Evolutionary conservation across 768 basidiomycete species (phyloP).

Genomic region (Clavaria fumosa): DNA sequence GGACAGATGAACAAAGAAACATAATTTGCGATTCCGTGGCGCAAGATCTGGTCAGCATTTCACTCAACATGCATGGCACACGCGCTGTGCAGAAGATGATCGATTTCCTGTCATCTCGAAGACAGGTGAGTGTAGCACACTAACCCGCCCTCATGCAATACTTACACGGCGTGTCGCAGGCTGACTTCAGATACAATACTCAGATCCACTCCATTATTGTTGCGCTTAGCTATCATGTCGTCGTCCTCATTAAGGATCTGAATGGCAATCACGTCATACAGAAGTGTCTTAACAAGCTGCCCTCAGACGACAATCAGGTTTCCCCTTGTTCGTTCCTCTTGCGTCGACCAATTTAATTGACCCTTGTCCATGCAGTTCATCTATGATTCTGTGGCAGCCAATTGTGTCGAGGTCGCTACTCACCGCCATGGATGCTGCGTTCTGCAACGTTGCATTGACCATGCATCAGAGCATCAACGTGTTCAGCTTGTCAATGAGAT

Average conservation of each 20-base stretch:
- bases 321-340: slow-evolving; percentile 3
- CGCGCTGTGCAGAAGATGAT: slow-evolving; percentile 99
- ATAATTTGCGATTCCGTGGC: slow-evolving; percentile 96
- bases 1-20: slow-evolving; percentile 94
- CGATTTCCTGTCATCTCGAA: slow-evolving; percentile 88
- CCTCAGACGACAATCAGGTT: slow-evolving; percentile 97
- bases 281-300: slow-evolving; percentile 96
- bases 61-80: slow-evolving; percentile 99
- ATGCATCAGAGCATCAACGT: slow-evolving; percentile 90
- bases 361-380: slow-evolving; percentile 51
- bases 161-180: slow-evolving; percentile 43
- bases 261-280: slow-evolving; percentile 98
- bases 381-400: slow-evolving; percentile 96
- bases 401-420: slow-evolving; percentile 97
- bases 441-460: slow-evolving; percentile 93
- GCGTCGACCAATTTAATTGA: not conserved
- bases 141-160: slow-evolving; percentile 25
- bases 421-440: slow-evolving; percentile 98
- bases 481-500: slow-evolving; percentile 97
- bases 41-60: slow-evolving; percentile 93
- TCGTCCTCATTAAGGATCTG: slow-evolving; percentile 96
- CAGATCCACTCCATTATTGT: slow-evolving; percentile 96
- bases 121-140: slow-evolving; percentile 55
- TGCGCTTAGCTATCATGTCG: slow-evolving; percentile 93
- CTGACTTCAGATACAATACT: slow-evolving; percentile 68